Evolutionary conservation across 1,284 basidiomycete genomes (phyloP).

Genomic region (Cutaneotrichosporon sp.): DNA sequence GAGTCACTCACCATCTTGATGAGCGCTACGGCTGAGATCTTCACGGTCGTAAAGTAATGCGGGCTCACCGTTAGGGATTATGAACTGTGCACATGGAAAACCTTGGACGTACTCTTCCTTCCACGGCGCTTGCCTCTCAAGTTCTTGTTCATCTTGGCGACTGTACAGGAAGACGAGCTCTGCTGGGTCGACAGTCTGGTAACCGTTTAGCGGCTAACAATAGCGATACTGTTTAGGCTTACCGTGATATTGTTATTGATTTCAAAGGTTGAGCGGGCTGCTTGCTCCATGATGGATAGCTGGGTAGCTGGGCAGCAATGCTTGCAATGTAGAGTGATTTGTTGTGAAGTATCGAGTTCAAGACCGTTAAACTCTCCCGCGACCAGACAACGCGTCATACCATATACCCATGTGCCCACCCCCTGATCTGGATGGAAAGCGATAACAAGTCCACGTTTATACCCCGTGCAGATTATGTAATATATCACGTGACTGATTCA

Average conservation of each 20-base stretch:
- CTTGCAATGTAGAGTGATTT: no score
- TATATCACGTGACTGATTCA: no score
- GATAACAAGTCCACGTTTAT: no score
- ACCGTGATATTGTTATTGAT: constrained; percentile 68
- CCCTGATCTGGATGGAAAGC: no score
- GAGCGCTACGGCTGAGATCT: constrained; percentile 88
- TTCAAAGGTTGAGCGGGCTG: constrained; percentile 74
- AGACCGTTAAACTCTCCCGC: no score
- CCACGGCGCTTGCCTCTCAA: constrained; percentile 78
- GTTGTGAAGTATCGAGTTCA: background rate
- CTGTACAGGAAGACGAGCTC: constrained; percentile 82
- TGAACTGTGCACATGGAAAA: background rate
- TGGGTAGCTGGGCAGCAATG: no score
- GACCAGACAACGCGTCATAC: no score
- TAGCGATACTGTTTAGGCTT: no score
- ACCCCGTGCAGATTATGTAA: no score
- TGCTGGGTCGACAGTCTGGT: constrained; percentile 34
- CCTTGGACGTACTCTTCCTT: constrained; percentile 66
- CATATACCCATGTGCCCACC: no score
- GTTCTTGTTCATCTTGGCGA: constrained; percentile 61
- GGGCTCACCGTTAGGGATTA: constrained; percentile 55
- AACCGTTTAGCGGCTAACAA: background rate
- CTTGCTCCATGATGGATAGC: constrained; percentile 23
- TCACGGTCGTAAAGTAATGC: constrained; percentile 88
- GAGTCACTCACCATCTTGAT: constrained; percentile 85